These are phyloP conservation scores for Alternaria viburni DNA, from an alignment of 2,329 filamentous ascomycete genomes.

Conservation along the genomic window DNA sequence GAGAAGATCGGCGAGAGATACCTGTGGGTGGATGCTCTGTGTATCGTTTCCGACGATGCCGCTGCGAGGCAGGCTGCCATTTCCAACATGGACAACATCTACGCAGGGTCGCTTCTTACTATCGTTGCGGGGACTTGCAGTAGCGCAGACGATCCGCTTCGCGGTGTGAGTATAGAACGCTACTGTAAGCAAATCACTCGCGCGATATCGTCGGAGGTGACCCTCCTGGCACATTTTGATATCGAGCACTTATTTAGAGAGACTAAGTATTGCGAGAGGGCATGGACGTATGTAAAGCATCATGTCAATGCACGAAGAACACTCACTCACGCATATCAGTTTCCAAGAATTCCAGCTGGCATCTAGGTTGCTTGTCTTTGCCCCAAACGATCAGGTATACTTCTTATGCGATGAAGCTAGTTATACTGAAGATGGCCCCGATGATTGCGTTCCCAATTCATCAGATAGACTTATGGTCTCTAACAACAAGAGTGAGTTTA, in stretches of 20 bases:
- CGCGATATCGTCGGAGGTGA: neutral
- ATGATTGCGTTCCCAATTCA: too few species aligned
- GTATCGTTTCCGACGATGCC: neutral
- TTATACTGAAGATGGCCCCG: neutral
- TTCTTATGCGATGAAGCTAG: neutral
- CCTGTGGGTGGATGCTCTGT: neutral
- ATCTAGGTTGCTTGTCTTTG: neutral
- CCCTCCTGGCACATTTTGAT: neutral
- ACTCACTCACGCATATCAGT: neutral
- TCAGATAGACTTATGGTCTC: neutral
- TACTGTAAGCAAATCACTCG: neutral
- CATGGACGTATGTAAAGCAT: neutral
- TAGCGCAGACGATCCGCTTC: neutral
- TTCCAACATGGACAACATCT: neutral
- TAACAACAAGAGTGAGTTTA: neutral
- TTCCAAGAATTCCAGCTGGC: neutral
- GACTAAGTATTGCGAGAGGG: fast-evolving
- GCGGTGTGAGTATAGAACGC: neutral
- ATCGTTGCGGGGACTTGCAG: neutral
- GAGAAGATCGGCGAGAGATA: neutral
- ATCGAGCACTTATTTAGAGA: neutral
- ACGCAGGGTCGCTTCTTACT: fast-evolving
- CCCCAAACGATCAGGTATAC: neutral
- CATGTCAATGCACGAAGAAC: neutral
- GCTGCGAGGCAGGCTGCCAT: neutral